A percentile compares a stretch with the other conserved stretches of the same genome.
These are phyloP conservation scores for Leccinum disarticulatum DNA, from an alignment of 768 basidiomycete species.

Conservation along the genomic window DNA sequence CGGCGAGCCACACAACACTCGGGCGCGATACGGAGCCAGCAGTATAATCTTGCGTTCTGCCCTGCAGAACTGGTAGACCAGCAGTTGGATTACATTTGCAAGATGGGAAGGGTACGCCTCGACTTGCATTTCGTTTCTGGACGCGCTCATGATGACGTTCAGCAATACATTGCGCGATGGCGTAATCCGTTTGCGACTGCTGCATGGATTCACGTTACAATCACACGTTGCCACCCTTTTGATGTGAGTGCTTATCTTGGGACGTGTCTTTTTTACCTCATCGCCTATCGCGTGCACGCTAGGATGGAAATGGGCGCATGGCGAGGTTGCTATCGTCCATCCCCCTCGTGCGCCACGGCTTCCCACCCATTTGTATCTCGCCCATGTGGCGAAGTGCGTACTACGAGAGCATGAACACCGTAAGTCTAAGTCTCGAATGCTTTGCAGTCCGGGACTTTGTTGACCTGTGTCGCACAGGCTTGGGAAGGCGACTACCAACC, in stretches of 20 bases:
- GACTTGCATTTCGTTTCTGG: neutral
- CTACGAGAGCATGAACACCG: conserved; percentile 35
- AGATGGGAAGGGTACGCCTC: conserved; percentile 32
- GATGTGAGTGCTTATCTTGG: conserved; percentile 23
- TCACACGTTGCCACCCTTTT: conserved; percentile 36
- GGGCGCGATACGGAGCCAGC: conserved; percentile 31
- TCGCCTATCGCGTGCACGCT: neutral
- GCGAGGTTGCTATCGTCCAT: conserved; percentile 36
- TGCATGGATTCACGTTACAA: conserved; percentile 36
- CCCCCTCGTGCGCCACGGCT: conserved; percentile 33
- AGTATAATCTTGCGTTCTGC: conserved; percentile 35
- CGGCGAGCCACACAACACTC: conserved; percentile 30
- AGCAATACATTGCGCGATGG: conserved; percentile 40
- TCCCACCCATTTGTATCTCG: conserved; percentile 31
- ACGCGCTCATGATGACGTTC: neutral
- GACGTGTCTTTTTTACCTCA: neutral
- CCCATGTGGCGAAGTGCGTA: conserved; percentile 25
- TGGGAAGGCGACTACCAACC: conserved; percentile 37
- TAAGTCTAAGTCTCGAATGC: conserved; percentile 20
- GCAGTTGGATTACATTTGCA: conserved; percentile 35
- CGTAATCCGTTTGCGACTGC: conserved; percentile 38
- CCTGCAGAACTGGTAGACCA: conserved; percentile 32
- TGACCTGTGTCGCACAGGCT: conserved; percentile 19
- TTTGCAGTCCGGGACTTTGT: neutral
- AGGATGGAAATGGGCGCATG: conserved; percentile 39